These are phyloP conservation scores for Microdochium bolleyi DNA, from an alignment of 2,329 filamentous ascomycete species.

Conservation along the genomic window DNA sequence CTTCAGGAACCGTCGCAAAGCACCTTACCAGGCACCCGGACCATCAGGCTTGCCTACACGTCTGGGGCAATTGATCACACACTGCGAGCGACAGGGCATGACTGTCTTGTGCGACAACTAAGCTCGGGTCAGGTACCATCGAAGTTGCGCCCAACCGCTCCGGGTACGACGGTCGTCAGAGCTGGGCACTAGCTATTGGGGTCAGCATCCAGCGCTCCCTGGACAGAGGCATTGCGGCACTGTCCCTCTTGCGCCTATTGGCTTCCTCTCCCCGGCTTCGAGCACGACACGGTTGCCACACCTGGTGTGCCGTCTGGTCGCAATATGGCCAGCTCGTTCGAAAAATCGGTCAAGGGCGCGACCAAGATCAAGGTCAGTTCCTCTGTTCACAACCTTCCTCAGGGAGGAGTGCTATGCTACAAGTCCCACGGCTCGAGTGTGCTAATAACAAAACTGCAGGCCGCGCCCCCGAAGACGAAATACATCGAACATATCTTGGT, in stretches of 20 bases:
- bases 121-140: not conserved
- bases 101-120: too few species aligned
- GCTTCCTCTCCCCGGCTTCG: not conserved
- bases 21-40: not conserved
- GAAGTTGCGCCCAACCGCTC: not conserved
- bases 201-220: too few species aligned
- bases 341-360: constrained; percentile 98
- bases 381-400: too few species aligned
- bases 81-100: too few species aligned
- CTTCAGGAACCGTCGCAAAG: not conserved
- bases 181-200: too few species aligned
- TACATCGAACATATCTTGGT: constrained; percentile 98
- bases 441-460: constrained; percentile 39
- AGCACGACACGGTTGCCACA: not conserved
- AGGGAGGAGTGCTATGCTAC: too few species aligned
- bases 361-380: constrained; percentile 85
- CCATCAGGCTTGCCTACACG: not conserved
- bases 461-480: constrained; percentile 95
- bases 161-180: not conserved
- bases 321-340: constrained; percentile 78
- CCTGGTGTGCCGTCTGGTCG: not conserved
- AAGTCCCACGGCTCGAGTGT: not conserved
- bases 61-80: too few species aligned
- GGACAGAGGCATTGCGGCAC: not conserved
- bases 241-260: not conserved